phyloP scores from a whole-genome alignment of 1,284 basidiomycete genomes.

The Cryptococcus sp. region DNA sequence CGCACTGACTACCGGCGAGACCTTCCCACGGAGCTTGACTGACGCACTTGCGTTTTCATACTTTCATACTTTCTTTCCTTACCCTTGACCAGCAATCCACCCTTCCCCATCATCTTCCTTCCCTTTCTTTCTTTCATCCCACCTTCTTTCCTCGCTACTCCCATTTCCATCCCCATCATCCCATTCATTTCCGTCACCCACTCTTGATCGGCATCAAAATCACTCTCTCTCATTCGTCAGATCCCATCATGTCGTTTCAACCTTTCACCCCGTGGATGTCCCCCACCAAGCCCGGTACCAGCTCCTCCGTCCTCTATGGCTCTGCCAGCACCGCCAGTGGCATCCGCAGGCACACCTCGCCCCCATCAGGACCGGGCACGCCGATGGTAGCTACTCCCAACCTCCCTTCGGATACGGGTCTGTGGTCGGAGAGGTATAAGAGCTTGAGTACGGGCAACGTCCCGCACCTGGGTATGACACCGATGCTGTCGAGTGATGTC shows the following conservation, averaged over 20 bases:
- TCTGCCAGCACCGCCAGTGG: not conserved
- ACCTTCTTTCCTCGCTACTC: not conserved
- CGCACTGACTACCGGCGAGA: too few species aligned
- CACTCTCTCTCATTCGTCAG: not conserved
- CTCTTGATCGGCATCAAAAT: not conserved
- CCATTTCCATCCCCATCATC: not conserved
- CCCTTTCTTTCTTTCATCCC: not conserved
- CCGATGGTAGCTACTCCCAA: slow-evolving; percentile 16
- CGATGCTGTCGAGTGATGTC: not conserved
- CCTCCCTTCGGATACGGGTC: not conserved
- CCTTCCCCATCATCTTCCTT: not conserved
- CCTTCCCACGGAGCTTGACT: not conserved
- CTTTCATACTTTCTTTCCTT: not conserved
- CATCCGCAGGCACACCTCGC: slow-evolving; percentile 5
- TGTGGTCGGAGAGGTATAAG: slow-evolving; percentile 15
- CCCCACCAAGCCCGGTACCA: not conserved
- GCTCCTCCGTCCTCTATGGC: not conserved
- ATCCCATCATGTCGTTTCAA: slow-evolving; percentile 9
- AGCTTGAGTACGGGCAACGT: slow-evolving; percentile 12
- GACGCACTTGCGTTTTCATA: slow-evolving; percentile 3
- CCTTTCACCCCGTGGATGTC: slow-evolving; percentile 16
- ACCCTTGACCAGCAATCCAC: slow-evolving; percentile 1
- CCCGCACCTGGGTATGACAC: not conserved
- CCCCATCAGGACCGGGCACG: slow-evolving; percentile 7
- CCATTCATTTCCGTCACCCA: not conserved